phyloP scores from a whole-genome alignment of 179 eudicot species.

The Vitellaria paradoxa region DNA sequence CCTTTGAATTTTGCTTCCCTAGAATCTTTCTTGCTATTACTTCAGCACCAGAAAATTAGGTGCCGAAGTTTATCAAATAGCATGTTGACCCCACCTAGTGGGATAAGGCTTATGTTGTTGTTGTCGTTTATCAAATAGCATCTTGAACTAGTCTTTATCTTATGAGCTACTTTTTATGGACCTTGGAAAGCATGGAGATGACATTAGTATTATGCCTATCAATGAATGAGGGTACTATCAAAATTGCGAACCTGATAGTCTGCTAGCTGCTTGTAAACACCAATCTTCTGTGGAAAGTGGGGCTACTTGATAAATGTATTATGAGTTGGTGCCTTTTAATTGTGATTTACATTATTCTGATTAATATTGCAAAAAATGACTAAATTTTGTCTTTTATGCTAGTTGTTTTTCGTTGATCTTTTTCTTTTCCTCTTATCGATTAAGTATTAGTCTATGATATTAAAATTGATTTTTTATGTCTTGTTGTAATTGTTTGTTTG shows the following conservation, averaged over 20 bases:
- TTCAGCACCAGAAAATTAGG: too few species aligned
- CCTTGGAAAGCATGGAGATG: too few species aligned
- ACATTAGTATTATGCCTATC: too few species aligned
- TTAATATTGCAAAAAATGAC: not conserved
- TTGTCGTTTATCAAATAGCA: too few species aligned
- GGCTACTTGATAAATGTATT: not conserved
- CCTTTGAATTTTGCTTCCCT: too few species aligned
- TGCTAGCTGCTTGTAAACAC: constrained; percentile 1
- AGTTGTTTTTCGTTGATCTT: not conserved
- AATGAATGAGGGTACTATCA: not conserved
- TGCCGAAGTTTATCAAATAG: too few species aligned
- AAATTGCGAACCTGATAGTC: not conserved
- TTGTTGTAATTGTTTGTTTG: not conserved
- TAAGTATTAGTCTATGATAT: not conserved
- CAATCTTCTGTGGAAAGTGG: not conserved
- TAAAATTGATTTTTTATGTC: not conserved
- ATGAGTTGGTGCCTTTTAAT: not conserved
- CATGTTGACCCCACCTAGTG: too few species aligned
- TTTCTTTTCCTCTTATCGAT: not conserved
- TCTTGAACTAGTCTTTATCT: too few species aligned
- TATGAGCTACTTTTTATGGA: too few species aligned
- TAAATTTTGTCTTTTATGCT: not conserved
- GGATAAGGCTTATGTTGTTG: too few species aligned
- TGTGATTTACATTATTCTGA: not conserved
- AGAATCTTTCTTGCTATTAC: too few species aligned